A percentile compares a stretch with the other conserved stretches of the same genome.
Conservation (phyloP, 495 filamentous ascomycete species). For the Bathelium albidoporum region DNA sequence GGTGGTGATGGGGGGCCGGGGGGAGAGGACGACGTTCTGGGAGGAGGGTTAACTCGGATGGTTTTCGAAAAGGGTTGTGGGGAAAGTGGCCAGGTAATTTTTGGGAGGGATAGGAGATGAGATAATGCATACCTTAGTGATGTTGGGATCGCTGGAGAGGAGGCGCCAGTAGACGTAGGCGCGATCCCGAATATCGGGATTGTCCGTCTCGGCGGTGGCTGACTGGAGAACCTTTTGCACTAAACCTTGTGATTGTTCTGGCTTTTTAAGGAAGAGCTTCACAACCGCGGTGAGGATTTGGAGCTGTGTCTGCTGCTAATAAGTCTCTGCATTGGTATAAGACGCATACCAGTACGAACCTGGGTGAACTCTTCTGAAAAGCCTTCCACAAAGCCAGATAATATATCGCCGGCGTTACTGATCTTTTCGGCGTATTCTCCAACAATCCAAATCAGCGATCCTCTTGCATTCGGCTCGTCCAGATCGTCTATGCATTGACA, state of each 20-base stretch:
- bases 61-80: not conserved
- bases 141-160: conserved; percentile 80
- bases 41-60: not conserved
- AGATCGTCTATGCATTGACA: conserved; percentile 96
- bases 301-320: conserved; percentile 63
- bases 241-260: conserved; percentile 72
- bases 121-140: conserved; percentile 56
- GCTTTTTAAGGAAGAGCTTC: conserved; percentile 94
- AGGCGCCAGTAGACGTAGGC: conserved; percentile 98
- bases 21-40: conserved; percentile 80
- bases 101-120: not conserved
- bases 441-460: conserved; percentile 95
- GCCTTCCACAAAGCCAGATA: conserved; percentile 75
- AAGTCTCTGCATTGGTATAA: conserved; percentile 16
- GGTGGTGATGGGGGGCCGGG: conserved; percentile 87
- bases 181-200: conserved; percentile 91
- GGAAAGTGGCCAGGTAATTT: too few species aligned
- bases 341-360: conserved; percentile 33
- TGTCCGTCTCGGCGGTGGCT: conserved; percentile 89
- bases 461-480: conserved; percentile 87
- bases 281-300: conserved; percentile 95
- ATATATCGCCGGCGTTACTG: conserved; percentile 85
- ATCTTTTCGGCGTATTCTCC: conserved; percentile 99
- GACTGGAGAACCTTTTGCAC: conserved; percentile 89
- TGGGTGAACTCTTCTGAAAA: conserved; percentile 91